Conservation (phyloP, 192 early-diverging fungal species). For the Pilaira anomala region DNA sequence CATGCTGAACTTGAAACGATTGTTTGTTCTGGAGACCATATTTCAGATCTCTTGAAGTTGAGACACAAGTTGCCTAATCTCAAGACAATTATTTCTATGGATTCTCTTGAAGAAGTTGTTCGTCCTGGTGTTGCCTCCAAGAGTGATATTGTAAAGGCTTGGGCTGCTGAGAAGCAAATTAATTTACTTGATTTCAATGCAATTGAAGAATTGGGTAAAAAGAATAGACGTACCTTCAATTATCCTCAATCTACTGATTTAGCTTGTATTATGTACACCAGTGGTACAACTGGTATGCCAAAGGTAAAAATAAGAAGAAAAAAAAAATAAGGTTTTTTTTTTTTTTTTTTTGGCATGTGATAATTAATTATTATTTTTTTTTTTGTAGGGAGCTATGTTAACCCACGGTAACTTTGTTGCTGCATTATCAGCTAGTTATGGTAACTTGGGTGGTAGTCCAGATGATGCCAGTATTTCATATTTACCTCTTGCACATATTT, state of each 20-base stretch:
- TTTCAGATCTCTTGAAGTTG: slow-evolving; percentile 49
- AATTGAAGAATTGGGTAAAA: slow-evolving; percentile 60
- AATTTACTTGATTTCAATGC: slow-evolving; percentile 54
- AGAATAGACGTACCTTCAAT: slow-evolving; percentile 50
- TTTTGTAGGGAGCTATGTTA: slow-evolving; percentile 59
- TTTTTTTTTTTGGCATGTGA: slow-evolving; percentile 6
- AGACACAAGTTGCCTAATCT: slow-evolving; percentile 60
- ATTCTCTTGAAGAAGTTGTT: slow-evolving; percentile 50
- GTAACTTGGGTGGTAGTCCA: slow-evolving; percentile 7
- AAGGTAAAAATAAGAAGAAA: slow-evolving; percentile 43
- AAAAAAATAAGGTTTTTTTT: slow-evolving; percentile 1
- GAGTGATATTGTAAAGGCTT: slow-evolving; percentile 45
- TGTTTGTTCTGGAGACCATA: slow-evolving; percentile 59
- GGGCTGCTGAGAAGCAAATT: slow-evolving; percentile 64
- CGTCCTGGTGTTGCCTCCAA: slow-evolving; percentile 25
- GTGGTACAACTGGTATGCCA: slow-evolving; percentile 82
- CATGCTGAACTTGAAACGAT: slow-evolving; percentile 74
- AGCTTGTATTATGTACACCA: slow-evolving; percentile 76
- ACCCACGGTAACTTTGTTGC: slow-evolving; percentile 71
- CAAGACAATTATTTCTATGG: slow-evolving; percentile 76
- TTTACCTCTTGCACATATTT: slow-evolving; percentile 88
- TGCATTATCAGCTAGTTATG: slow-evolving; percentile 33
- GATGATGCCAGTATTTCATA: slow-evolving; percentile 53
- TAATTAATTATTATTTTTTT: neutral
- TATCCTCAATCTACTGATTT: slow-evolving; percentile 64